These are phyloP conservation scores for Sodiomyces alkalinus DNA, from an alignment of 2,329 filamentous ascomycete genomes.

Conservation along the genomic window DNA sequence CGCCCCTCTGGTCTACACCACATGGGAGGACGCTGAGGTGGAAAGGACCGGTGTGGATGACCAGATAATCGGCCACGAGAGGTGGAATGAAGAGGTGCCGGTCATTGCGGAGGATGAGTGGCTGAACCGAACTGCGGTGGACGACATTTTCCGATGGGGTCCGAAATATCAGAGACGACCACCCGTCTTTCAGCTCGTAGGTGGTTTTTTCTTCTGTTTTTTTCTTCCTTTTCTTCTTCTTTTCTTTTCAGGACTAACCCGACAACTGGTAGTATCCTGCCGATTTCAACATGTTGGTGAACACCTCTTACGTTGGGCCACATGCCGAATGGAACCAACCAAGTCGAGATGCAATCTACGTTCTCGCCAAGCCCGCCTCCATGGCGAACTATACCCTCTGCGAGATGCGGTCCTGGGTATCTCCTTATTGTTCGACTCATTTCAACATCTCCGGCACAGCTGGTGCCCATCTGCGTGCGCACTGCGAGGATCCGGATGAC, in stretches of 20 bases:
- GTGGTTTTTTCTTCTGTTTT: constrained; percentile 15
- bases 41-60: constrained; percentile 16
- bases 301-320: constrained; percentile 24
- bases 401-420: constrained; percentile 46
- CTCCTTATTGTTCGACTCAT: constrained; percentile 50
- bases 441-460: constrained; percentile 39
- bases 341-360: constrained; percentile 39
- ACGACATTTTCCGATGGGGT: constrained; percentile 58
- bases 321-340: constrained; percentile 13
- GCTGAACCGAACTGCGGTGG: constrained; percentile 43
- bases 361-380: constrained; percentile 37
- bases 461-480: constrained; percentile 42
- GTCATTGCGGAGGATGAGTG: constrained; percentile 17
- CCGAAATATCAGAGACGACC: constrained; percentile 31
- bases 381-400: constrained; percentile 49
- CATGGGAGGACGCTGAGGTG: constrained; percentile 30
- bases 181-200: constrained; percentile 34
- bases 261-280: constrained; percentile 31
- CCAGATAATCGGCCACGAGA: constrained; percentile 17
- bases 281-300: constrained; percentile 51
- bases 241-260: not conserved
- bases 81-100: constrained; percentile 25
- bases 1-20: constrained; percentile 45
- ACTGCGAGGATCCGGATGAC: constrained; percentile 44
- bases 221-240: too few species aligned